Conservation (phyloP, 2,329 filamentous ascomycete species). For the Colletotrichum chrysophilum region DNA sequence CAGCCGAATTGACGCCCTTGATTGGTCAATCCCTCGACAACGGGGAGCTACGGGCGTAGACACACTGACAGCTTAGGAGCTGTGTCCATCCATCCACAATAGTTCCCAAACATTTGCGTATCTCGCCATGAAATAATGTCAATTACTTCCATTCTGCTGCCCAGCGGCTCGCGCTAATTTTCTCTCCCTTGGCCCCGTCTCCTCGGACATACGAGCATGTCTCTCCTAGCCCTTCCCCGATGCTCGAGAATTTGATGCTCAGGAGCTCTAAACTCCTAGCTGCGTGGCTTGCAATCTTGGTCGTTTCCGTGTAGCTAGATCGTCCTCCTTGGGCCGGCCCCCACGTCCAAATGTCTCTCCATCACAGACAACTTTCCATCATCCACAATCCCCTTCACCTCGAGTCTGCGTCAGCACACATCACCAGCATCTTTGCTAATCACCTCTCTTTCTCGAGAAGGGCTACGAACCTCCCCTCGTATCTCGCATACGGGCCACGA, state of each 20-base stretch:
- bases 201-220: background rate
- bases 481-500: background rate
- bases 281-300: background rate
- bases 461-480: background rate
- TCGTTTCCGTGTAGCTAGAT: background rate
- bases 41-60: background rate
- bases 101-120: background rate
- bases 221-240: background rate
- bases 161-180: background rate
- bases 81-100: background rate
- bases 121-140: background rate
- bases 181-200: background rate
- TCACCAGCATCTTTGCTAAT: background rate
- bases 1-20: background rate
- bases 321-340: background rate
- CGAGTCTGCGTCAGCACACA: slow-evolving; percentile 6
- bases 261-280: background rate
- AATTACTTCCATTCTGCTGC: background rate
- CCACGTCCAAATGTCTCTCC: background rate
- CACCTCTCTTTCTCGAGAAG: background rate
- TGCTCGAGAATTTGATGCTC: background rate
- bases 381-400: background rate
- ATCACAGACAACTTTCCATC: background rate
- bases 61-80: background rate
- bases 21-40: background rate